Evolutionary conservation across 2,329 filamentous ascomycete genomes (phyloP).

Genomic region (Pseudocercospora fijiensis): DNA sequence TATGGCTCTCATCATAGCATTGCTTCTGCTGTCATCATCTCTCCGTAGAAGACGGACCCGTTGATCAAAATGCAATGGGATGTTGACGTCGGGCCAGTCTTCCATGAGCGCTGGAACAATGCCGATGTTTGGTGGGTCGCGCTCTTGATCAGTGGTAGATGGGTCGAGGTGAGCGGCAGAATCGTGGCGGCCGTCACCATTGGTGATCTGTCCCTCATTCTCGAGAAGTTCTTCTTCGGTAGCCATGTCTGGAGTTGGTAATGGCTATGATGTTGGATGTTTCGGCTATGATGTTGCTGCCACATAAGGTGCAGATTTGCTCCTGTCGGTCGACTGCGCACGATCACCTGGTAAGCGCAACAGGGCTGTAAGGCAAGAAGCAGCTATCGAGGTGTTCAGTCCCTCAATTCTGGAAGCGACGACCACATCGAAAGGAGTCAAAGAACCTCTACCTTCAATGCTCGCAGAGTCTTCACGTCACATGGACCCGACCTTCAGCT

Average conservation of each 20-base stretch:
- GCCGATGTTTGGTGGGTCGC: background rate
- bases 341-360: no score
- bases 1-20: background rate
- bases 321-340: no score
- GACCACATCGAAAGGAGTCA: background rate
- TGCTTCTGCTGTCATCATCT: background rate
- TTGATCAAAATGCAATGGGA: background rate
- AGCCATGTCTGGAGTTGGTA: background rate
- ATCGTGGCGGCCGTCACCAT: background rate
- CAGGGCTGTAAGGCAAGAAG: background rate
- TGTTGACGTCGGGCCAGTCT: background rate
- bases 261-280: background rate
- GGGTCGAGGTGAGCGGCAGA: background rate
- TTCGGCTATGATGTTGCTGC: no score
- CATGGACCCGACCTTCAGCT: background rate
- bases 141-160: background rate
- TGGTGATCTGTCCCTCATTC: background rate
- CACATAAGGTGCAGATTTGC: no score
- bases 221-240: background rate
- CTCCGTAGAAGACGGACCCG: background rate
- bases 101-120: background rate
- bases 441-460: background rate
- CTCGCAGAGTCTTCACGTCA: background rate
- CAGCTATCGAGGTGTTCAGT: background rate
- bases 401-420: background rate